phyloP scores from a whole-genome alignment of 225 moss, liverwort and hornwort species.

The Rhytidiadelphus loreus region DNA sequence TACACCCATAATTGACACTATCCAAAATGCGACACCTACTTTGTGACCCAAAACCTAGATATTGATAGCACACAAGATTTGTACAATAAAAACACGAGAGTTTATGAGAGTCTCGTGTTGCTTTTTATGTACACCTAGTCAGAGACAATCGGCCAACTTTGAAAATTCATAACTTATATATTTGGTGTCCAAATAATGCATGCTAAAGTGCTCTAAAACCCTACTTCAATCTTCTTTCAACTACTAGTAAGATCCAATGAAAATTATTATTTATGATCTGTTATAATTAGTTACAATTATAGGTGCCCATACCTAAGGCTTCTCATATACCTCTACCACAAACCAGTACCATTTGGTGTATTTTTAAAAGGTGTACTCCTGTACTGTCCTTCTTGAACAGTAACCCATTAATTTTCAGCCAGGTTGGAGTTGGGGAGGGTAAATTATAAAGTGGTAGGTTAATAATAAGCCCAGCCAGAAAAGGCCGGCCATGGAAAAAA shows the following conservation, averaged over 20 bases:
- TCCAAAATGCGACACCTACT: background rate
- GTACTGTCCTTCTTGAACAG: background rate
- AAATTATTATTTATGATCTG: no score
- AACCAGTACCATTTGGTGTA: no score
- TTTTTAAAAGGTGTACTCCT: background rate
- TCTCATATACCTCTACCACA: background rate
- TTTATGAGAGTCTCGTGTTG: accelerated
- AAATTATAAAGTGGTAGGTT: background rate
- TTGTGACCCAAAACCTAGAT: background rate
- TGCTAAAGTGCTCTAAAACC: accelerated
- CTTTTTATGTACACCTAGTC: background rate
- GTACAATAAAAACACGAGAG: background rate
- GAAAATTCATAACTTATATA: background rate
- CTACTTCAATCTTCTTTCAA: background rate
- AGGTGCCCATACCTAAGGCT: accelerated
- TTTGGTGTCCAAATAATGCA: background rate
- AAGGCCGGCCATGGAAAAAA: background rate
- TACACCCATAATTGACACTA: background rate
- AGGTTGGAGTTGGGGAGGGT: background rate
- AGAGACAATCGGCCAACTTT: no score
- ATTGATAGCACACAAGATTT: background rate
- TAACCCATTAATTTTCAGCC: background rate
- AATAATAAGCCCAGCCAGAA: background rate
- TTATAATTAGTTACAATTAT: background rate
- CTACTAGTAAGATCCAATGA: no score